Conservation (phyloP, 164 flowering plant species). For the Berberis thunbergii region DNA sequence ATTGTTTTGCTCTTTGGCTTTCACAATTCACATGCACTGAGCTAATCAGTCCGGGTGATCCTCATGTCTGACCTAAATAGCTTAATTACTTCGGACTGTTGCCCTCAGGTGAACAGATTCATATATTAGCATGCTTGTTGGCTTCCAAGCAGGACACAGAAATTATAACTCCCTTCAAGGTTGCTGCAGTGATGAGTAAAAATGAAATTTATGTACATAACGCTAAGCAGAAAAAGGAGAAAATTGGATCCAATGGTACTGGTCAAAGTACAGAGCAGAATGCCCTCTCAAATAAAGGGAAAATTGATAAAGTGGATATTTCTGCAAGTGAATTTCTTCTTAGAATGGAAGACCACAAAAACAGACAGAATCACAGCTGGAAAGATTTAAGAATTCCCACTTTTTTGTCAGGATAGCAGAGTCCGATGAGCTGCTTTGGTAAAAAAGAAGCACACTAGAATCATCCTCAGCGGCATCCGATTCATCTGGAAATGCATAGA, state of each 20-base stretch:
- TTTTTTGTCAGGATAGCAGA: slow-evolving; percentile 84
- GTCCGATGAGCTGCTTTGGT: slow-evolving; percentile 74
- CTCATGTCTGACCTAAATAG: background rate
- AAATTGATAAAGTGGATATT: slow-evolving; percentile 36
- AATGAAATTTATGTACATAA: slow-evolving; percentile 39
- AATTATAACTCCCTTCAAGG: slow-evolving; percentile 86
- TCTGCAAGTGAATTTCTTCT: slow-evolving; percentile 76
- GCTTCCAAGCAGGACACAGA: slow-evolving; percentile 67
- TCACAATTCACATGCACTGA: background rate
- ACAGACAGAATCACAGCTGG: slow-evolving; percentile 55
- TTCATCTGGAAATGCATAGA: slow-evolving; percentile 29
- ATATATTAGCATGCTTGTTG: slow-evolving; percentile 80
- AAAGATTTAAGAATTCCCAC: slow-evolving; percentile 69
- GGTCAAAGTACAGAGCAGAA: slow-evolving; percentile 24
- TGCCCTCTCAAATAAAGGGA: slow-evolving; percentile 19
- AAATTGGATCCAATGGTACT: slow-evolving; percentile 18
- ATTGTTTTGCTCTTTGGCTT: background rate
- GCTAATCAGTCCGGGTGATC: background rate
- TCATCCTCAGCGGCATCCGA: slow-evolving; percentile 14
- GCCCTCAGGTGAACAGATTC: slow-evolving; percentile 80
- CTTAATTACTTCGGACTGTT: slow-evolving; percentile 2
- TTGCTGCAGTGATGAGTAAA: slow-evolving; percentile 84
- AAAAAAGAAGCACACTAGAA: slow-evolving; percentile 34
- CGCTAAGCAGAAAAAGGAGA: slow-evolving; percentile 36
- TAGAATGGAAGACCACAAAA: slow-evolving; percentile 71